Evolutionary conservation across 2,329 filamentous ascomycete species (phyloP).

Genomic region (Leptographium wingfieldii): DNA sequence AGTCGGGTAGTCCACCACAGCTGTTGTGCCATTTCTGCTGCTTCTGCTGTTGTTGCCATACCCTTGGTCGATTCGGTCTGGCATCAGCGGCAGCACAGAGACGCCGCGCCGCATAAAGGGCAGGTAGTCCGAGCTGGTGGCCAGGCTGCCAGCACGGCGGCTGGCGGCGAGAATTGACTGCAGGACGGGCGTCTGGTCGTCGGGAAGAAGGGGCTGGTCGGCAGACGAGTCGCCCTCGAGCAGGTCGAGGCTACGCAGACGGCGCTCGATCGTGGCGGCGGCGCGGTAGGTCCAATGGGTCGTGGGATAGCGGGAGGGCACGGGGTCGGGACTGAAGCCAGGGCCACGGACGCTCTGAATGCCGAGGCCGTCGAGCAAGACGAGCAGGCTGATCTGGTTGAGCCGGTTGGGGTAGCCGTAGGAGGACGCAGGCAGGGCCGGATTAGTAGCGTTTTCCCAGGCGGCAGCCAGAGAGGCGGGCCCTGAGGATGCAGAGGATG

Average conservation of each 20-base stretch:
- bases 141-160: slow-evolving; percentile 34
- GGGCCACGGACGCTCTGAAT: slow-evolving; percentile 16
- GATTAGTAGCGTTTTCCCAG: slow-evolving; percentile 56
- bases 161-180: slow-evolving; percentile 17
- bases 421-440: slow-evolving; percentile 43
- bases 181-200: slow-evolving; percentile 39
- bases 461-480: slow-evolving; percentile 43
- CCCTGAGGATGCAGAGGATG: background rate
- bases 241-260: slow-evolving; percentile 42
- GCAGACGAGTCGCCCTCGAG: slow-evolving; percentile 27
- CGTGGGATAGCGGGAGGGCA: slow-evolving; percentile 66
- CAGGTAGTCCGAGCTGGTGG: slow-evolving; percentile 50
- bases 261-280: slow-evolving; percentile 50
- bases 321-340: slow-evolving; percentile 20
- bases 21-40: slow-evolving; percentile 55
- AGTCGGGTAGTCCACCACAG: slow-evolving; percentile 47
- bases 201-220: slow-evolving; percentile 42
- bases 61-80: slow-evolving; percentile 39
- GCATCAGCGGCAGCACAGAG: slow-evolving; percentile 63
- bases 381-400: slow-evolving; percentile 64
- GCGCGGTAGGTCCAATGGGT: slow-evolving; percentile 71
- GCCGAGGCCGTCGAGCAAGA: slow-evolving; percentile 85
- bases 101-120: slow-evolving; percentile 67
- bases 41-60: slow-evolving; percentile 53
- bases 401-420: slow-evolving; percentile 60